These are phyloP conservation scores for Isatis tinctoria DNA, from an alignment of 345 rosid genomes.

Conservation along the genomic window DNA sequence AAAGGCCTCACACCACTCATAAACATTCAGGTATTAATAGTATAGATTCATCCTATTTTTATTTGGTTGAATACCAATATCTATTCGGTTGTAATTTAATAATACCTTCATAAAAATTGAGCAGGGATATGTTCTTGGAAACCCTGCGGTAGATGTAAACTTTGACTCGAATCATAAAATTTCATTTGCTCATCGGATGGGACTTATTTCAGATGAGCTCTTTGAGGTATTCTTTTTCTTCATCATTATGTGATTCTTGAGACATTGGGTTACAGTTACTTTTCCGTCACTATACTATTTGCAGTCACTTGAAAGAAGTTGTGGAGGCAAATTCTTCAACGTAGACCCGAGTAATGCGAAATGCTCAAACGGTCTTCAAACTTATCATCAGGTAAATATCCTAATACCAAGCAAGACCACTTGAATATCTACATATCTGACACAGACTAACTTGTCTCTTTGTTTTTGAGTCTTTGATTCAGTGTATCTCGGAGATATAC, in stretches of 20 bases:
- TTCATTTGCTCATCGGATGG: slow-evolving; percentile 27
- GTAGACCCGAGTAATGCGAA: slow-evolving; percentile 27
- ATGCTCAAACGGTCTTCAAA: slow-evolving; percentile 18
- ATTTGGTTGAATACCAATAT: no score
- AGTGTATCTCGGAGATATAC: slow-evolving; percentile 25
- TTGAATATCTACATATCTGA: background rate
- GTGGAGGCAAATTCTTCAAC: slow-evolving; percentile 20
- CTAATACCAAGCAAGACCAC: background rate
- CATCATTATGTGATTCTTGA: background rate
- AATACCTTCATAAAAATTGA: background rate
- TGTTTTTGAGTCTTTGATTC: background rate
- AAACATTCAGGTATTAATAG: slow-evolving; percentile 49
- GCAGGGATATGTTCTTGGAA: slow-evolving; percentile 33
- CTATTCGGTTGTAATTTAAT: background rate
- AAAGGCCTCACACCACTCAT: slow-evolving; percentile 41
- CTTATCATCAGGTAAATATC: slow-evolving; percentile 11
- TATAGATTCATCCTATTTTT: no score
- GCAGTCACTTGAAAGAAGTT: slow-evolving; percentile 24
- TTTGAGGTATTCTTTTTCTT: slow-evolving; percentile 1
- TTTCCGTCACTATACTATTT: background rate
- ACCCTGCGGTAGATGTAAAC: background rate
- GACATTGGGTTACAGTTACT: background rate
- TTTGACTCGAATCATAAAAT: background rate
- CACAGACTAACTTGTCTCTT: background rate
- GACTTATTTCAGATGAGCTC: slow-evolving; percentile 32